These are phyloP conservation scores for Candida chauliodis DNA, from an alignment of 805 yeast species.

Conservation along the genomic window DNA sequence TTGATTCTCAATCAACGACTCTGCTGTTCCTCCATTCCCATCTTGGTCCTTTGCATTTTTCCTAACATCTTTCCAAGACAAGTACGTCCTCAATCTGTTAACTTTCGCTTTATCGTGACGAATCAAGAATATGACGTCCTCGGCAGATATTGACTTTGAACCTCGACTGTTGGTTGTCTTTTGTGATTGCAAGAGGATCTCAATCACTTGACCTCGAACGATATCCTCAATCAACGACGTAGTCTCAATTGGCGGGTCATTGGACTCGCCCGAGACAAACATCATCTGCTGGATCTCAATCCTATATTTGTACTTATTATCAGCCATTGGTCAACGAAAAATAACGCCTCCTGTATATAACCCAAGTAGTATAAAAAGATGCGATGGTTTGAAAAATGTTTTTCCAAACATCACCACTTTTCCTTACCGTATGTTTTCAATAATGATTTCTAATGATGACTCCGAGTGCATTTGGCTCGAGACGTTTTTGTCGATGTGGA, in stretches of 20 bases:
- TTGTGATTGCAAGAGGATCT: conserved; percentile 72
- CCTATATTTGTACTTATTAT: conserved; percentile 67
- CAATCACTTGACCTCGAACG: conserved; percentile 91
- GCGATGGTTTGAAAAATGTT: background rate
- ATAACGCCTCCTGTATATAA: conserved; percentile 4
- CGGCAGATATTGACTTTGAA: conserved; percentile 80
- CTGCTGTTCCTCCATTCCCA: conserved; percentile 38
- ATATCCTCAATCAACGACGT: conserved; percentile 93
- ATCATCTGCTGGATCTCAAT: conserved; percentile 96
- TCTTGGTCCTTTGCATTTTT: conserved; percentile 67
- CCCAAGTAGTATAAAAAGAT: background rate
- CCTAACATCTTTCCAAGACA: conserved; percentile 96
- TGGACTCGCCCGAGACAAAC: conserved; percentile 95
- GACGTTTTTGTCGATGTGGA: conserved; percentile 94
- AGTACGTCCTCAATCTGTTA: conserved; percentile 80
- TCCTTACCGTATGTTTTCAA: background rate
- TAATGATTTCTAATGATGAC: conserved; percentile 59
- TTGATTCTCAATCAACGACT: conserved; percentile 49
- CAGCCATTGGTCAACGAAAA: conserved; percentile 10
- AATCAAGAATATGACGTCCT: conserved; percentile 88
- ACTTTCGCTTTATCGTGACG: conserved; percentile 94
- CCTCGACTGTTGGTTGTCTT: conserved; percentile 77
- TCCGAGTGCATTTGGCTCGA: conserved; percentile 99
- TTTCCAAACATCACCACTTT: background rate
- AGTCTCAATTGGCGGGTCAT: conserved; percentile 90